Base-by-base conservation (phyloP, 2,329 filamentous ascomycete species). In the Aspergillus japonicus region DNA sequence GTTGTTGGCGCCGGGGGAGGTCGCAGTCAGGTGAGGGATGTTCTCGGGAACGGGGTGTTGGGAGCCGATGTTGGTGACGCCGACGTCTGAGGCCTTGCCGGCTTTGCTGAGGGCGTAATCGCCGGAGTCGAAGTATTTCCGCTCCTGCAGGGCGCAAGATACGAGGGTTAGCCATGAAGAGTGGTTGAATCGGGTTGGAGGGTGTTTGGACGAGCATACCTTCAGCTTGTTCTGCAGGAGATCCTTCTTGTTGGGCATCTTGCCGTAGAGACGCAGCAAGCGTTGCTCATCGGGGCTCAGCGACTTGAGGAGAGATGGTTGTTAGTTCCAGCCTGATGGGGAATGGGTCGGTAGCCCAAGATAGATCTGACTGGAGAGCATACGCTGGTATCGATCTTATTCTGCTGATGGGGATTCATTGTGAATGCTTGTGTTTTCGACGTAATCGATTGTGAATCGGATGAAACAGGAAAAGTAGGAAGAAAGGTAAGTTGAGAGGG, bases 341-440 rank as follows among this genome's bases (percentile, higher is more conserved):
- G 10, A 47, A 44, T 16, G 16, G 5, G 14, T 19, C 19, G 10
- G 3, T 29, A 42, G 48, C 12, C 26, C n/a, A 23, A 58, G 29
- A 19, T 47, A 23, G 29, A 16, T 6, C 42, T 47, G 50, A 21
- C 12, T 12, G 33, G 33, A 26, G 56, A 62, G 85, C 91, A 82
- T 82, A 97, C 95, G 83, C 86, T 93, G 80, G 97, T 85, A 80
- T 99, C 95, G 72, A 98, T 85, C 84, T 99, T 98, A 85, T 97
- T 97, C 85, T 96, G 93, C 84, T 97, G 91, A 78, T 93, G 92
- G 70, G 94, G 94, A 78, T 97, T 97, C 92, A 98, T 96, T 66
- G 69, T 83, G 78, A 62, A 54, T n/a, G 48, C 44, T 19, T 35
- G 39, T 19, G 39, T 5, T 11, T 49, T 5, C 5, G 33, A 12